Percentiles rank a stretch among this genome's conserved stretches.
These are phyloP conservation scores for Thamnidium elegans DNA, from an alignment of 192 early-diverging fungal species.

Conservation along the genomic window DNA sequence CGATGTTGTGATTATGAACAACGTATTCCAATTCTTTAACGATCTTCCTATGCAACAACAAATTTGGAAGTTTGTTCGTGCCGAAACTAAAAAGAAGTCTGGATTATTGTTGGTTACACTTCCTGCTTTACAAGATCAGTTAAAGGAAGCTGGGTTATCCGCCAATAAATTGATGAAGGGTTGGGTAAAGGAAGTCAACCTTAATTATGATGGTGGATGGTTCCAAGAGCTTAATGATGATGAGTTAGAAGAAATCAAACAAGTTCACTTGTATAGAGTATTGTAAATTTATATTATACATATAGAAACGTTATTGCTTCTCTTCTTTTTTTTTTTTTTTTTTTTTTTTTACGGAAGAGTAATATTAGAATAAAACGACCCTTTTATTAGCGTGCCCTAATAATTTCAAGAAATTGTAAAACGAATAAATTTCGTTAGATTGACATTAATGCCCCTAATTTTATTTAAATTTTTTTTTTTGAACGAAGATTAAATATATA, in stretches of 20 bases:
- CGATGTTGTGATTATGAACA: constrained; percentile 60
- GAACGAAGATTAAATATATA: too few species aligned
- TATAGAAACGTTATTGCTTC: neutral
- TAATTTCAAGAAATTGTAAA: too few species aligned
- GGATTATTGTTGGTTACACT: constrained; percentile 47
- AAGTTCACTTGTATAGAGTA: constrained; percentile 57
- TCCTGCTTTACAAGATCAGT: constrained; percentile 55
- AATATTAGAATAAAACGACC: too few species aligned
- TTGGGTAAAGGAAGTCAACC: constrained; percentile 51
- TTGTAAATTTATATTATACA: constrained; percentile 26
- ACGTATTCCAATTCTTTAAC: constrained; percentile 61
- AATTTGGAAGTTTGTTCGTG: constrained; percentile 51
- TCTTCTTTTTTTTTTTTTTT: neutral
- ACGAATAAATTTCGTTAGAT: too few species aligned
- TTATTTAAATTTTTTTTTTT: too few species aligned
- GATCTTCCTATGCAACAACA: constrained; percentile 40
- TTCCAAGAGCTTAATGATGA: constrained; percentile 53
- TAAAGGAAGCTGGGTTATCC: constrained; percentile 52
- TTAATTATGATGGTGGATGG: constrained; percentile 44
- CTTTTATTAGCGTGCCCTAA: too few species aligned
- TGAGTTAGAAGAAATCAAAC: constrained; percentile 49
- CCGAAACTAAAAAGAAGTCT: constrained; percentile 37
- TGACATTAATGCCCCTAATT: too few species aligned
- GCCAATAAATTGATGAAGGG: constrained; percentile 38
- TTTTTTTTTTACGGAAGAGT: neutral